phyloP scores from a whole-genome alignment of 352 stramenopile genomes.

The Stramenopiles sp. region DNA sequence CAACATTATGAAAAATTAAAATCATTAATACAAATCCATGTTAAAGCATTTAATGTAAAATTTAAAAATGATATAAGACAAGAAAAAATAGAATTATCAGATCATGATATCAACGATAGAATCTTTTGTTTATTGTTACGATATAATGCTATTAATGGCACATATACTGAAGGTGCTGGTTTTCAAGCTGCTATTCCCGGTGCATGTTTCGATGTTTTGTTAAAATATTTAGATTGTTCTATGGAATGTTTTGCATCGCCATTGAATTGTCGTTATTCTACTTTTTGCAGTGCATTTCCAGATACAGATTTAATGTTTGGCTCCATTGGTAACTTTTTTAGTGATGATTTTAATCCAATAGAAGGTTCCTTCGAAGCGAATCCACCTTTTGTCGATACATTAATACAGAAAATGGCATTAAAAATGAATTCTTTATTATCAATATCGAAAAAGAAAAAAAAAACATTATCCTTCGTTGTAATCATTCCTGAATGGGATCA shows the following conservation, averaged over 20 bases:
- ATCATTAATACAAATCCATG: not conserved
- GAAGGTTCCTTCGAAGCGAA: slow-evolving; percentile 75
- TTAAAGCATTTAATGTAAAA: too few species aligned
- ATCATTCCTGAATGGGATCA: slow-evolving; percentile 68
- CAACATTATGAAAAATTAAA: not conserved
- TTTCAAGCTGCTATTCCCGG: slow-evolving; percentile 43
- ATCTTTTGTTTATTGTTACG: not conserved
- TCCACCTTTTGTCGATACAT: slow-evolving; percentile 70
- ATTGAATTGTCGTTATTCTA: slow-evolving; percentile 71
- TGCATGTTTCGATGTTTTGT: slow-evolving; percentile 66
- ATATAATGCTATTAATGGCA: not conserved
- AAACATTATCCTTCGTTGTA: slow-evolving; percentile 59
- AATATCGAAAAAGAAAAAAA: slow-evolving; percentile 26
- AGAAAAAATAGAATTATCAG: too few species aligned
- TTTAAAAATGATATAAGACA: not conserved
- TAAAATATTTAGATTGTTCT: slow-evolving; percentile 61
- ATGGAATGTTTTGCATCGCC: slow-evolving; percentile 81
- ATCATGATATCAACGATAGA: too few species aligned
- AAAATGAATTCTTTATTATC: slow-evolving; percentile 53
- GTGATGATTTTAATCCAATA: slow-evolving; percentile 47
- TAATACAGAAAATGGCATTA: slow-evolving; percentile 66
- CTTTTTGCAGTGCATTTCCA: slow-evolving; percentile 63
- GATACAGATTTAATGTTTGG: slow-evolving; percentile 66
- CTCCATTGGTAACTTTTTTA: slow-evolving; percentile 75
- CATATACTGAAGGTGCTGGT: not conserved